phyloP scores from a whole-genome alignment of 345 rosid genomes.

The Syzygium grande region DNA sequence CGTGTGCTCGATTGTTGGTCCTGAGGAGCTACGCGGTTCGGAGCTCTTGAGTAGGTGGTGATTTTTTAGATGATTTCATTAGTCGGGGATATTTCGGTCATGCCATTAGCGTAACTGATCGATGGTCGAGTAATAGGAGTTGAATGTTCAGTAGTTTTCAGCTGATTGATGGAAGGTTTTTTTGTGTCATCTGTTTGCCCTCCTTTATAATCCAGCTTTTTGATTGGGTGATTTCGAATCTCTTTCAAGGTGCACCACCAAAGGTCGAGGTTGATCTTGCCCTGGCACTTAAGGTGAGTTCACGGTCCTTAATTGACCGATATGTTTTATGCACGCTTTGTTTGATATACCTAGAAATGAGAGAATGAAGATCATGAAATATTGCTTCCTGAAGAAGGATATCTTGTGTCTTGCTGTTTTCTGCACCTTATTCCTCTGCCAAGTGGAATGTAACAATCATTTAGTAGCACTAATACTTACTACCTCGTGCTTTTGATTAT shows the following conservation, averaged over 20 bases:
- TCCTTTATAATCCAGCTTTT: neutral
- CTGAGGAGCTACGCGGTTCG: neutral
- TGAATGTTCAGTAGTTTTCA: neutral
- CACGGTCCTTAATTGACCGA: neutral
- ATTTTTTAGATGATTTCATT: neutral
- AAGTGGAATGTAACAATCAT: neutral
- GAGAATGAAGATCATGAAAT: neutral
- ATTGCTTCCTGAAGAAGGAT: neutral
- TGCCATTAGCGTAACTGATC: neutral
- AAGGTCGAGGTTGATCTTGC: neutral
- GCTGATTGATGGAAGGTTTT: neutral
- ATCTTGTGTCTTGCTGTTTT: neutral
- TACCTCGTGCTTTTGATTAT: neutral
- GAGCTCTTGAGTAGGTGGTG: neutral
- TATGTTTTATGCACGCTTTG: neutral
- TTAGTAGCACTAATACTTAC: neutral
- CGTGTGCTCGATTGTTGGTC: neutral
- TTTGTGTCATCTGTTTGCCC: neutral
- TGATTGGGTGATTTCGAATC: neutral
- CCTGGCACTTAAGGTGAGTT: conserved; percentile 1
- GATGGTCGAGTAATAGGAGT: neutral
- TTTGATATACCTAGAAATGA: neutral
- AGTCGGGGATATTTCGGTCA: neutral
- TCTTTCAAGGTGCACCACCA: neutral
- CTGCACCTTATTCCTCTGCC: neutral